Evolutionary conservation across 2,329 filamentous ascomycete genomes (phyloP).

Genomic region (Neocatenulostroma microsporum): DNA sequence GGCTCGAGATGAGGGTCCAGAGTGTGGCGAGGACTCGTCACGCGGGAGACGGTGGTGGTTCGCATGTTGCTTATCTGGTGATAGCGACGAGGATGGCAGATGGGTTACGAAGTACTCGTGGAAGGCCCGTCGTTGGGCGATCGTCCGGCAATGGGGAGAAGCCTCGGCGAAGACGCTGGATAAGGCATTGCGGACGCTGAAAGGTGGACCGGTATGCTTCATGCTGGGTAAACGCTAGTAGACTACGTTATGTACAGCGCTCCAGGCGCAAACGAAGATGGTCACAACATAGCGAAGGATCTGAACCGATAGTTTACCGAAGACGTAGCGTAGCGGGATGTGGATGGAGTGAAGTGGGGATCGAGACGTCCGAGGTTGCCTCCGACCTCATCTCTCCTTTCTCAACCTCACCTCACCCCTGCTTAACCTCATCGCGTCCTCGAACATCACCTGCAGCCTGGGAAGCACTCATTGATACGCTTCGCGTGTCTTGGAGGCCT

Average conservation of each 20-base stretch:
- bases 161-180: constrained; percentile 19
- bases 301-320: no score
- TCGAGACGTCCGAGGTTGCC: no score
- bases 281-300: constrained; percentile 3
- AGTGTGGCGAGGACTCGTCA: constrained; percentile 73
- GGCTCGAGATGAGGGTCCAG: constrained; percentile 25
- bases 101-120: constrained; percentile 98
- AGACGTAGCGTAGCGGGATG: no score
- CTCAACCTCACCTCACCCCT: no score
- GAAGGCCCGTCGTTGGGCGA: constrained; percentile 46
- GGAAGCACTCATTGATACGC: no score
- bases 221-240: constrained; percentile 15
- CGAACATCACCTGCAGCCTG: no score
- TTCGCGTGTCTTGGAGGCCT: no score
- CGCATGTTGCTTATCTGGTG: constrained; percentile 56
- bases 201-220: constrained; percentile 23
- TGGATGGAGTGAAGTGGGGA: no score
- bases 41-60: constrained; percentile 76
- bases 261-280: constrained; percentile 9
- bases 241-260: constrained; percentile 4
- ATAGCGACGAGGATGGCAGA: constrained; percentile 82
- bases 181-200: constrained; percentile 23
- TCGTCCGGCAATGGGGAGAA: constrained; percentile 4
- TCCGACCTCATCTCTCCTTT: no score
- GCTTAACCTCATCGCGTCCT: no score